phyloP scores from a whole-genome alignment of 2,329 filamentous ascomycete species.

The Fusarium mundagurra region DNA sequence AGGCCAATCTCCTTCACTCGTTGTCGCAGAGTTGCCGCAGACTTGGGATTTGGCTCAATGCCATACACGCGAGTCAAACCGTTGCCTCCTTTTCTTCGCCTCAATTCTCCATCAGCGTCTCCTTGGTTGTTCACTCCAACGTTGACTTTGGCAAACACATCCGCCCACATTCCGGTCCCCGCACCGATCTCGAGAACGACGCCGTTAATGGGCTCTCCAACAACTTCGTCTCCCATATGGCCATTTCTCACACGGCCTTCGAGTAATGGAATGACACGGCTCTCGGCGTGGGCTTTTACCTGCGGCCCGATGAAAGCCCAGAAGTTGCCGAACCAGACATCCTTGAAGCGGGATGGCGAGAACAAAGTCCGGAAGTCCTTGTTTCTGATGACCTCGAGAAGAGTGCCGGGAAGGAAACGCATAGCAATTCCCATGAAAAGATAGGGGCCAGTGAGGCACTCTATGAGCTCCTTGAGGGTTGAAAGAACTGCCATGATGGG shows the following conservation, averaged over 20 bases:
- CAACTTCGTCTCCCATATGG: slow-evolving; percentile 45
- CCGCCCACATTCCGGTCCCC: slow-evolving; percentile 69
- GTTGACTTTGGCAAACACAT: slow-evolving; percentile 56
- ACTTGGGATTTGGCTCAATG: slow-evolving; percentile 69
- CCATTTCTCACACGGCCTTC: slow-evolving; percentile 58
- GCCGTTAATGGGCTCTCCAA: slow-evolving; percentile 55
- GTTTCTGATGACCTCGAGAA: slow-evolving; percentile 53
- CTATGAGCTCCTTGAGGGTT: slow-evolving; percentile 41
- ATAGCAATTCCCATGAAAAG: slow-evolving; percentile 61
- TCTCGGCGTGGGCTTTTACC: slow-evolving; percentile 54
- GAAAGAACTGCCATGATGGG: slow-evolving; percentile 41
- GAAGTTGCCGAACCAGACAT: slow-evolving; percentile 69
- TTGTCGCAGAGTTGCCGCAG: slow-evolving; percentile 58
- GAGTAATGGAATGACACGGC: slow-evolving; percentile 63
- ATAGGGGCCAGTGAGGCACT: slow-evolving; percentile 58
- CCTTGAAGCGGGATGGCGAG: slow-evolving; percentile 53
- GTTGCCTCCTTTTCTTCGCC: slow-evolving; percentile 18
- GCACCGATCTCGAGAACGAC: slow-evolving; percentile 71
- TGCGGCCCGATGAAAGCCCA: slow-evolving; percentile 65
- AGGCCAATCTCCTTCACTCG: slow-evolving; percentile 63
- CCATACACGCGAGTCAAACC: slow-evolving; percentile 65
- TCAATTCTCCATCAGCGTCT: slow-evolving; percentile 30
- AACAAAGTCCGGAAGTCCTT: slow-evolving; percentile 51
- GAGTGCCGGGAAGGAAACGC: slow-evolving; percentile 61
- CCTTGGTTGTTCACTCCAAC: slow-evolving; percentile 10